Evolutionary conservation across 371 early-diverging fungal species (phyloP).

Genomic region (Rhizopus arrhizus): DNA sequence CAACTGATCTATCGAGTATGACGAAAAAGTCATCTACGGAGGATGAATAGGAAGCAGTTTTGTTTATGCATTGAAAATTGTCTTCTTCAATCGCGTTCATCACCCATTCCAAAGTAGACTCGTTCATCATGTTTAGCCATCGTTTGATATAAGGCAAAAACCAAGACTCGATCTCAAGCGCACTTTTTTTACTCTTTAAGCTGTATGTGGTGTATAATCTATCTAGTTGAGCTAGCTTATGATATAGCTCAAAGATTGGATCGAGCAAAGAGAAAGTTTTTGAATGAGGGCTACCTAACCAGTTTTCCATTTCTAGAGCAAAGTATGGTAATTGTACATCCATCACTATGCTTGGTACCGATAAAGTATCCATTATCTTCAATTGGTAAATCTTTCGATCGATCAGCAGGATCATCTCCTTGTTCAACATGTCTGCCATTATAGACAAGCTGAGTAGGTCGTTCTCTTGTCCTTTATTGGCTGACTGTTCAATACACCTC

Average conservation of each 20-base stretch:
- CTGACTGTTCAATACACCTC: slow-evolving; percentile 25
- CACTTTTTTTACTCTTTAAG: slow-evolving; percentile 23
- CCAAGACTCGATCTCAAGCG: slow-evolving; percentile 59
- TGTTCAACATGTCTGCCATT: slow-evolving; percentile 29
- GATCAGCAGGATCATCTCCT: slow-evolving; percentile 25
- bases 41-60: slow-evolving; percentile 63
- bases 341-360: slow-evolving; percentile 34
- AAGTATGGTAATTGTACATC: slow-evolving; percentile 41
- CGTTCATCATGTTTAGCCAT: slow-evolving; percentile 49
- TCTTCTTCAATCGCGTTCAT: slow-evolving; percentile 54
- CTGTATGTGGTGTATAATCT: slow-evolving; percentile 31
- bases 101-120: slow-evolving; percentile 52
- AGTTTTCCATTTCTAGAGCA: slow-evolving; percentile 47
- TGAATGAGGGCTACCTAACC: slow-evolving; percentile 6
- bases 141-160: slow-evolving; percentile 56
- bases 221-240: slow-evolving; percentile 31
- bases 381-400: slow-evolving; percentile 16
- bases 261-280: slow-evolving; percentile 26
- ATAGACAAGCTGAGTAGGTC: slow-evolving; percentile 19
- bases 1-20: slow-evolving; percentile 66
- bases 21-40: slow-evolving; percentile 71
- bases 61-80: slow-evolving; percentile 54
- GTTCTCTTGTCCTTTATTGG: slow-evolving; percentile 20
- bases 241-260: slow-evolving; percentile 35
- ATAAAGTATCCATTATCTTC: slow-evolving; percentile 10